Percentiles rank a stretch among this genome's conserved stretches.
Conservation (phyloP, 306 rosid species). For the Calophaca sinica region DNA sequence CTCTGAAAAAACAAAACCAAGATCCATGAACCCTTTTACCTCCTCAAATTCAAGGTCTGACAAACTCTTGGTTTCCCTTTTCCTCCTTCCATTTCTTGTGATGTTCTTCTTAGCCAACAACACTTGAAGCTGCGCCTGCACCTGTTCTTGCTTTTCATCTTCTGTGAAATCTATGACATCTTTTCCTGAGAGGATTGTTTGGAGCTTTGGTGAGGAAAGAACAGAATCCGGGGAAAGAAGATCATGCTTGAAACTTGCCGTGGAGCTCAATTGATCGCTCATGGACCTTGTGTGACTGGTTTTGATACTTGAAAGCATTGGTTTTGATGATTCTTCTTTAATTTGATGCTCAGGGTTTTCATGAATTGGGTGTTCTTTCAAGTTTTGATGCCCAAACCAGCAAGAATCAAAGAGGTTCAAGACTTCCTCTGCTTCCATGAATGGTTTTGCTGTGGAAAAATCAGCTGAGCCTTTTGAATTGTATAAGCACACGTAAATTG, state of each 20-base stretch:
- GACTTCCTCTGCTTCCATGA: constrained; percentile 71
- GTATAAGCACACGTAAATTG: constrained; percentile 19
- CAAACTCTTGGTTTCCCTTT: constrained; percentile 71
- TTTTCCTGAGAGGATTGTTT: constrained; percentile 62
- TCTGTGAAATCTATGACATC: constrained; percentile 49
- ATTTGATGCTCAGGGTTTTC: constrained; percentile 46
- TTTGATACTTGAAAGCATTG: constrained; percentile 39
- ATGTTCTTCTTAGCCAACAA: constrained; percentile 43
- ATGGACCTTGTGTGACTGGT: constrained; percentile 58
- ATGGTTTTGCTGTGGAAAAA: constrained; percentile 43
- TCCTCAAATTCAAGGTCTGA: constrained; percentile 88
- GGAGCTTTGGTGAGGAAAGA: constrained; percentile 54
- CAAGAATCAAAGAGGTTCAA: constrained; percentile 64
- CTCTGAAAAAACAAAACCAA: constrained; percentile 87
- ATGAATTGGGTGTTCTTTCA: constrained; percentile 45
- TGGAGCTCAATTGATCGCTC: constrained; percentile 70
- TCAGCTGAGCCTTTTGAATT: constrained; percentile 34
- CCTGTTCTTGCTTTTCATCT: constrained; percentile 34
- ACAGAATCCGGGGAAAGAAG: constrained; percentile 61
- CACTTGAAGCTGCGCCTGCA: constrained; percentile 31
- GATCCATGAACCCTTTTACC: constrained; percentile 88
- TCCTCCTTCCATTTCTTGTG: constrained; percentile 44
- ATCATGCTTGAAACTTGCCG: constrained; percentile 50
- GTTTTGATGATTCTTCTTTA: constrained; percentile 38
- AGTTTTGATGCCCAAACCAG: constrained; percentile 65